These are phyloP conservation scores for Cutaneotrichosporon sp. DNA, from an alignment of 1,284 basidiomycete genomes.

Conservation along the genomic window DNA sequence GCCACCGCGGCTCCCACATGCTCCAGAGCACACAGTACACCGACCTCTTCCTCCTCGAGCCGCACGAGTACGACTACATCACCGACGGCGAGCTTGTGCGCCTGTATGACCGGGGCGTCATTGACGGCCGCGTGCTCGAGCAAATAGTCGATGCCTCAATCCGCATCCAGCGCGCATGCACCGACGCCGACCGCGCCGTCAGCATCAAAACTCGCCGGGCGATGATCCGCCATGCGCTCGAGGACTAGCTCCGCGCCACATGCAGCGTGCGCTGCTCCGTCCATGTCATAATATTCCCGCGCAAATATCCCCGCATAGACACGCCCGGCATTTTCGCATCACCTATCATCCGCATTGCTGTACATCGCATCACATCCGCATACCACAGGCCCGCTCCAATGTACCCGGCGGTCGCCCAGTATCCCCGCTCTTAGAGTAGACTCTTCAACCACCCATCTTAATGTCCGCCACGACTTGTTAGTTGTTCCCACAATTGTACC, in stretches of 20 bases:
- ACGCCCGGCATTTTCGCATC: not conserved
- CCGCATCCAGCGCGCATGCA: constrained; percentile 21
- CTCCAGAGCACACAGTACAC: constrained; percentile 16
- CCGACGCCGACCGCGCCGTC: constrained; percentile 19
- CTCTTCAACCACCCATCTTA: too few species aligned
- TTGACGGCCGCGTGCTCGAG: constrained; percentile 16
- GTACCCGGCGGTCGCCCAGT: too few species aligned
- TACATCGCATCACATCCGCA: not conserved
- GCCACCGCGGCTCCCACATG: too few species aligned
- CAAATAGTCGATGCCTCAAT: constrained; percentile 22
- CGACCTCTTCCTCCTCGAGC: constrained; percentile 20
- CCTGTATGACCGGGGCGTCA: constrained; percentile 19
- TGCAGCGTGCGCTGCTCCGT: too few species aligned
- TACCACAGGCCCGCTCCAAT: not conserved
- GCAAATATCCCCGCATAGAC: not conserved
- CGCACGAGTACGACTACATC: constrained; percentile 24
- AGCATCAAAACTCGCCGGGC: constrained; percentile 22
- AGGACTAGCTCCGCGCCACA: too few species aligned
- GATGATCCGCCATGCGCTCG: constrained; percentile 22
- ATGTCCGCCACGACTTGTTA: too few species aligned
- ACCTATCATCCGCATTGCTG: not conserved
- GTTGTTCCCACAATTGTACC: too few species aligned
- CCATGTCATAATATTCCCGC: too few species aligned
- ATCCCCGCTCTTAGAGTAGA: too few species aligned
- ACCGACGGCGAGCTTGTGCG: constrained; percentile 22